A percentile compares a stretch with the other conserved stretches of the same genome.
Evolutionary conservation across 805 yeast genomes (phyloP).

Genomic region (Candida alai): DNA sequence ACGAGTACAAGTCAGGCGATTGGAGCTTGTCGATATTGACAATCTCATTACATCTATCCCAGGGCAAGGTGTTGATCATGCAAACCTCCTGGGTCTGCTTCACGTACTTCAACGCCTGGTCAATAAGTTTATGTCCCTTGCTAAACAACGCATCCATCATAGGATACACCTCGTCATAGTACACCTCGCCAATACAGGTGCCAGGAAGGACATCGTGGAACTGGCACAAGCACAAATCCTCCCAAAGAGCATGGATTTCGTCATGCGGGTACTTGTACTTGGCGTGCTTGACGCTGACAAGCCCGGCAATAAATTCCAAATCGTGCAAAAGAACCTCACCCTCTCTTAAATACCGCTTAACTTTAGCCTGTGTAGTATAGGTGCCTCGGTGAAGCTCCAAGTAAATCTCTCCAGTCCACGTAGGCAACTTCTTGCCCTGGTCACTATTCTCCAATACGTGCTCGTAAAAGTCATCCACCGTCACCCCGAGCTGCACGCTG

Average conservation of each 20-base stretch:
- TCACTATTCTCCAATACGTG: conserved; percentile 58
- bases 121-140: conserved; percentile 49
- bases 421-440: conserved; percentile 64
- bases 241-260: conserved; percentile 75
- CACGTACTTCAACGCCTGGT: conserved; percentile 43
- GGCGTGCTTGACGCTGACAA: conserved; percentile 54
- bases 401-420: conserved; percentile 93
- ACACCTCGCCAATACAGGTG: conserved; percentile 90
- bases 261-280: conserved; percentile 68
- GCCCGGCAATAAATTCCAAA: conserved; percentile 76
- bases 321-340: conserved; percentile 79
- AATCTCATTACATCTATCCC: conserved; percentile 50
- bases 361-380: conserved; percentile 88
- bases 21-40: conserved; percentile 29
- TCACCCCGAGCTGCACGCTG: conserved; percentile 69
- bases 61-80: conserved; percentile 57
- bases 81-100: conserved; percentile 2
- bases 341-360: conserved; percentile 74
- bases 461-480: conserved; percentile 79
- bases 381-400: conserved; percentile 97
- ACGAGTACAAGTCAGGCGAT: conserved; percentile 13
- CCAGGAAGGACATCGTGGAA: conserved; percentile 99
- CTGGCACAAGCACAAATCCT: conserved; percentile 82
- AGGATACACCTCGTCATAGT: conserved; percentile 75
- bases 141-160: conserved; percentile 59